These are phyloP conservation scores for Amphicarpaea edgeworthii DNA, from an alignment of 306 rosid genomes.

Conservation along the genomic window DNA sequence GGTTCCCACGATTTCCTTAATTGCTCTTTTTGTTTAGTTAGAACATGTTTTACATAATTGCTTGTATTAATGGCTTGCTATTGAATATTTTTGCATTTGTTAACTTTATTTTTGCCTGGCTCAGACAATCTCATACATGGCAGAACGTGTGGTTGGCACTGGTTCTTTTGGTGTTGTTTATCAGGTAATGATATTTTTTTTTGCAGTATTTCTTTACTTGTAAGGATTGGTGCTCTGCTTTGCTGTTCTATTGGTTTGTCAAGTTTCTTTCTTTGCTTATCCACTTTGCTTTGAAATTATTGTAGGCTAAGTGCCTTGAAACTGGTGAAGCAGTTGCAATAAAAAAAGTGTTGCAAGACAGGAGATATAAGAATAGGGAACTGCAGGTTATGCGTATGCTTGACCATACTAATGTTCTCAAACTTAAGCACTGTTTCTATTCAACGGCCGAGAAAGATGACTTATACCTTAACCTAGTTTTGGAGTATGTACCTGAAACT, in stretches of 20 bases:
- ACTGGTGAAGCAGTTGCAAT: slow-evolving; percentile 85
- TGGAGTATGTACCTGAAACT: slow-evolving; percentile 90
- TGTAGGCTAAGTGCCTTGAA: slow-evolving; percentile 93
- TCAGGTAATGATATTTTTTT: slow-evolving; percentile 68
- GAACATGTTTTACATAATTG: not conserved
- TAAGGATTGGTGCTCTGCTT: slow-evolving; percentile 20
- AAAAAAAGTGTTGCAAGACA: slow-evolving; percentile 93
- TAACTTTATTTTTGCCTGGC: slow-evolving; percentile 28
- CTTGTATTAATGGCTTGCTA: slow-evolving; percentile 24
- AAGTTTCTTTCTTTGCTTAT: slow-evolving; percentile 29
- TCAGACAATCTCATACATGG: slow-evolving; percentile 90
- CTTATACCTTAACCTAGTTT: slow-evolving; percentile 89
- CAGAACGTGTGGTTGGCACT: slow-evolving; percentile 95
- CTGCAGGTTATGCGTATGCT: slow-evolving; percentile 87
- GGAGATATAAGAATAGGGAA: slow-evolving; percentile 93
- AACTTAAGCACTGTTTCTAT: slow-evolving; percentile 86
- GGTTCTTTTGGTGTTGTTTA: slow-evolving; percentile 98
- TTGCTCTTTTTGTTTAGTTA: slow-evolving; percentile 11
- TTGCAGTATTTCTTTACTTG: slow-evolving; percentile 6
- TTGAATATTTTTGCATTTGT: not conserved
- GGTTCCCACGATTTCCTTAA: slow-evolving; percentile 10
- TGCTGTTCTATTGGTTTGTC: not conserved
- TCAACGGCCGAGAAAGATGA: slow-evolving; percentile 86
- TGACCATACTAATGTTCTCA: slow-evolving; percentile 84
- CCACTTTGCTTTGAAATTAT: slow-evolving; percentile 9